These are phyloP conservation scores for Corynespora cassiicola DNA, from an alignment of 2,329 filamentous ascomycete species.

Conservation along the genomic window DNA sequence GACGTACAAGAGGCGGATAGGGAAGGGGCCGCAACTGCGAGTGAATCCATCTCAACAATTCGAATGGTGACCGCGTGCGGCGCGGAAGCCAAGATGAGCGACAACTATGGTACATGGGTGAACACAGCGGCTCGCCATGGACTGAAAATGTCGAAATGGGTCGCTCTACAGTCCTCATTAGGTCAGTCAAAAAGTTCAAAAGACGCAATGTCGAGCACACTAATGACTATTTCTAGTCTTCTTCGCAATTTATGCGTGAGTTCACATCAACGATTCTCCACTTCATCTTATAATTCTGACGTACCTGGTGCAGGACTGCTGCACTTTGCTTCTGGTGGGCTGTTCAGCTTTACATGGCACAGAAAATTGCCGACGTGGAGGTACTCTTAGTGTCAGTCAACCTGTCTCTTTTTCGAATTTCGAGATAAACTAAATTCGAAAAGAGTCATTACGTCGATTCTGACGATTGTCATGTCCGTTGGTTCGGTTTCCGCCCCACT, in stretches of 20 bases:
- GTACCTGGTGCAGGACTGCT: slow-evolving; percentile 20
- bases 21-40: slow-evolving; percentile 23
- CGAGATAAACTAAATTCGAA: slow-evolving; percentile 1
- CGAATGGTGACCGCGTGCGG: slow-evolving; percentile 32
- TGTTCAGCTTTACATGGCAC: slow-evolving; percentile 21
- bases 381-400: slow-evolving; percentile 22
- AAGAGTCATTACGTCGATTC: slow-evolving; percentile 29
- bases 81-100: slow-evolving; percentile 25
- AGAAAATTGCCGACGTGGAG: slow-evolving; percentile 20
- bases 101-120: slow-evolving; percentile 17
- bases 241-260: slow-evolving; percentile 30
- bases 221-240: slow-evolving; percentile 20
- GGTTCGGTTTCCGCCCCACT: slow-evolving; percentile 23
- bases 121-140: slow-evolving; percentile 12
- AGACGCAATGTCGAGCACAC: neutral
- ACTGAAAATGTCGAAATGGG: slow-evolving; percentile 19
- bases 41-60: slow-evolving; percentile 24
- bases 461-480: slow-evolving; percentile 27
- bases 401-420: neutral
- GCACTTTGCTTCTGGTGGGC: slow-evolving; percentile 36
- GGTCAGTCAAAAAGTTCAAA: slow-evolving; percentile 12
- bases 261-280: too few relatives aligned
- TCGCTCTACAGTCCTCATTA: slow-evolving; percentile 28
- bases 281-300: neutral
- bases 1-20: slow-evolving; percentile 24